These are phyloP conservation scores for Rhododendron vialii DNA, from an alignment of 148 eudicot species.

Conservation along the genomic window DNA sequence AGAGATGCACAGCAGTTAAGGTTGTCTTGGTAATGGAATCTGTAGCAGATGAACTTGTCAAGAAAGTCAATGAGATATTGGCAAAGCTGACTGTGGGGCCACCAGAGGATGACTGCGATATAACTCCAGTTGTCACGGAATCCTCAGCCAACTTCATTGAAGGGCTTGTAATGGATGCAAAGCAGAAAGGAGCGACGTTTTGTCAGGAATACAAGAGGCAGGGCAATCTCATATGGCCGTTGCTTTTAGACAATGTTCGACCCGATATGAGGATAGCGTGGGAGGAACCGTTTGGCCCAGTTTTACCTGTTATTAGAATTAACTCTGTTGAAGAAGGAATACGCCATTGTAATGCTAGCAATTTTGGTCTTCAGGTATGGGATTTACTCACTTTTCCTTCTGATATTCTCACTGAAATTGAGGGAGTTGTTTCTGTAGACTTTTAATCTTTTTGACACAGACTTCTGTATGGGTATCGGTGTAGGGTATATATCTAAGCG, in stretches of 20 bases:
- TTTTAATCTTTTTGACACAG: neutral
- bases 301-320: slow-evolving; percentile 55
- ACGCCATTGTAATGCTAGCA: slow-evolving; percentile 65
- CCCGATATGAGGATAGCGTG: slow-evolving; percentile 71
- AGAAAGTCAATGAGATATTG: slow-evolving; percentile 79
- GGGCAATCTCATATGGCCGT: slow-evolving; percentile 95
- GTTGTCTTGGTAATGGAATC: slow-evolving; percentile 92
- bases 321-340: slow-evolving; percentile 63
- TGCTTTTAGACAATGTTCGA: slow-evolving; percentile 79
- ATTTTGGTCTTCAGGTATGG: slow-evolving; percentile 59
- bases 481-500: neutral
- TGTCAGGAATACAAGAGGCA: slow-evolving; percentile 94
- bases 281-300: slow-evolving; percentile 74
- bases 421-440: neutral
- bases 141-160: slow-evolving; percentile 94
- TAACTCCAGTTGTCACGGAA: slow-evolving; percentile 94
- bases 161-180: slow-evolving; percentile 87
- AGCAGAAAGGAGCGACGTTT: slow-evolving; percentile 86
- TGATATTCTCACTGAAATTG: neutral
- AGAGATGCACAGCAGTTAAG: slow-evolving; percentile 97
- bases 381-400: neutral
- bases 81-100: slow-evolving; percentile 90
- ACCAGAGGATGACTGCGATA: slow-evolving; percentile 89
- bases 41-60: slow-evolving; percentile 74
- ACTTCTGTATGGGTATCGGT: neutral